Evolutionary conservation across 2,329 filamentous ascomycete species (phyloP), one percentile per base, ranked within the genome.

Genomic region (Penicillium sp.): DNA sequence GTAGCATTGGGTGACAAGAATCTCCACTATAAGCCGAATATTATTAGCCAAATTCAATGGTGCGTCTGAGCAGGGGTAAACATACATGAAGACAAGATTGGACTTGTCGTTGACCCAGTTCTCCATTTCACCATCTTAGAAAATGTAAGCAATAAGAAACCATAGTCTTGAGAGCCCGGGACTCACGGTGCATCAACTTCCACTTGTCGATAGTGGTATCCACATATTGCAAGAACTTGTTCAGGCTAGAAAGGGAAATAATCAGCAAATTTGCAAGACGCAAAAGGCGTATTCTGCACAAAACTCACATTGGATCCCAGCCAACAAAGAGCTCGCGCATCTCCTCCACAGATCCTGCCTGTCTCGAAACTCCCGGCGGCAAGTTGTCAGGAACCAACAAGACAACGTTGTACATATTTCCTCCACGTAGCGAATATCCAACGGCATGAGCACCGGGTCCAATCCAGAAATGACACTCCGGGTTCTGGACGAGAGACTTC

Each of bases 381-480:
- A 89, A 69, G 61, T 87, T 80, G 65, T 90, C 87, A 0, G 88
- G 87, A 10, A 84, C 81, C 1, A 89, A 73, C 1, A 90, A 73
- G 0, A 90, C 87, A 5, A 90, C 79, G 56, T 90, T 90, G 61
- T 84, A 87, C 76, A 86, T 80, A 0, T 75, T 73, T 0, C 86
- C 85, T 0, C 75, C 80, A 1, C 84, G 78, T 50, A 90, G 67
- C 0, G 69, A 71, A 69, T 90, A 90, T 0, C 80, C 82, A 0
- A 89, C 84, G 0, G 80, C 84, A 64, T 90, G 86, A 1, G 82
- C 77, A 1, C 78, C 77, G 0, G 86, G 84, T 0, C 87, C 87
- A 9, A 86, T 76, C 87, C 87, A 90, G 66, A 87, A 85, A 61
- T 85, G 79, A 11, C 82, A 79, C 1, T 77, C 73, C 0, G 82